phyloP scores from a whole-genome alignment of 1,139 yeast genomes.

The Magnusiomyces paraingens region DNA sequence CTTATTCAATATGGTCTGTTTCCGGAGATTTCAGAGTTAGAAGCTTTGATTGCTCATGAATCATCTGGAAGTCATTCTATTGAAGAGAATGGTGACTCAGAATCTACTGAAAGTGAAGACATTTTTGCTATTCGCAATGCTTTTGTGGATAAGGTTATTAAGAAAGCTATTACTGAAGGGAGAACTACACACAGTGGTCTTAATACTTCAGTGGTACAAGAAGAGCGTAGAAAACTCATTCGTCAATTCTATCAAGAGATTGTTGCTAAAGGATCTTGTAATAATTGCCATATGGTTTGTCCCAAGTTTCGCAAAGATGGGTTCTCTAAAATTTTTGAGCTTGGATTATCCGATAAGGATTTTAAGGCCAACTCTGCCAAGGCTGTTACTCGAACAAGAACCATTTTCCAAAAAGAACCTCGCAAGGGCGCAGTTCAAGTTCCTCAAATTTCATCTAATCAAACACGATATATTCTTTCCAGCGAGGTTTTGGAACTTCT shows the following conservation, averaged over 20 bases:
- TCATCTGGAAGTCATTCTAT: neutral
- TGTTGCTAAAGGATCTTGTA: constrained; percentile 78
- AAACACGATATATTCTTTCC: constrained; percentile 73
- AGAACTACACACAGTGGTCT: constrained; percentile 61
- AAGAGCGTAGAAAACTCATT: constrained; percentile 74
- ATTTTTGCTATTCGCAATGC: constrained; percentile 55
- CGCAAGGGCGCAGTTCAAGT: constrained; percentile 31
- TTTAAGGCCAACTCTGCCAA: constrained; percentile 47
- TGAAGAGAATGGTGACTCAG: constrained; percentile 1
- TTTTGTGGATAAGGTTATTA: constrained; percentile 65
- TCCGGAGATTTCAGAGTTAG: constrained; percentile 62
- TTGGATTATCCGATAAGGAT: constrained; percentile 76
- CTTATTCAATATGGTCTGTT: constrained; percentile 85
- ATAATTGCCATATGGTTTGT: constrained; percentile 91
- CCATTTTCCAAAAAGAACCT: constrained; percentile 37
- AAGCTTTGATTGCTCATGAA: constrained; percentile 15
- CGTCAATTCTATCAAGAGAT: constrained; percentile 70
- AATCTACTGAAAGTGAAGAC: constrained; percentile 18
- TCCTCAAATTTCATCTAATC: constrained; percentile 34
- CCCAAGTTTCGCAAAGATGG: constrained; percentile 96
- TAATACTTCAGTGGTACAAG: constrained; percentile 75
- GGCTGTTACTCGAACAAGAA: constrained; percentile 50
- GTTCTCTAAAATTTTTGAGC: constrained; percentile 84
- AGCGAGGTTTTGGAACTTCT: constrained; percentile 80
- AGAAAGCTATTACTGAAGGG: constrained; percentile 73